Conservation (phyloP, 1,284 basidiomycete species). For the Ustilago loliicola region DNA sequence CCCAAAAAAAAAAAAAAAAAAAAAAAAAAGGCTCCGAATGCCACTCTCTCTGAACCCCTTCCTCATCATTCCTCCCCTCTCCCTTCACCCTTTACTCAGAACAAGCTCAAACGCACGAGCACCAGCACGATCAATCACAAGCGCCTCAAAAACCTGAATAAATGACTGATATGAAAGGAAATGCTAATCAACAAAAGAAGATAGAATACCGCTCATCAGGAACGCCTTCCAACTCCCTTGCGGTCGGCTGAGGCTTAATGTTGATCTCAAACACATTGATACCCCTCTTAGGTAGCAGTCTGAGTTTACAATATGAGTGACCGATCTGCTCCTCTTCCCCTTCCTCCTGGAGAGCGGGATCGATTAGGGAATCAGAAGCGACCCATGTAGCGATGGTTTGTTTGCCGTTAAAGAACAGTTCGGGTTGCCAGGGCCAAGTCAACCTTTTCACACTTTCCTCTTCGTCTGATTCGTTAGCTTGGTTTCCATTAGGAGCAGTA, state of each 20-base stretch:
- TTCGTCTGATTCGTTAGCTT: not conserved
- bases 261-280: slow-evolving; percentile 49
- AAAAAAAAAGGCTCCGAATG: slow-evolving; percentile 4
- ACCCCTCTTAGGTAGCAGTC: slow-evolving; percentile 37
- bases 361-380: slow-evolving; percentile 16
- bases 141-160: too few species aligned
- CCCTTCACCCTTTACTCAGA: not conserved
- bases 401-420: slow-evolving; percentile 43
- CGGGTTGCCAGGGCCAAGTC: slow-evolving; percentile 40
- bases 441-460: not conserved
- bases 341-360: slow-evolving; percentile 17
- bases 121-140: too few species aligned
- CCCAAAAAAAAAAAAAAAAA: too few species aligned
- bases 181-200: slow-evolving; percentile 39
- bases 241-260: slow-evolving; percentile 18
- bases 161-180: not conserved
- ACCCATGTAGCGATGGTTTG: slow-evolving; percentile 24
- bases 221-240: slow-evolving; percentile 11
- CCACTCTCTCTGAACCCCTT: not conserved
- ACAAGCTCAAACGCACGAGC: too few species aligned
- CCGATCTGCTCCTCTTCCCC: slow-evolving; percentile 18
- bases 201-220: slow-evolving; percentile 40
- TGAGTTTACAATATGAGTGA: slow-evolving; percentile 32
- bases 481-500: not conserved
- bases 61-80: not conserved